Evolutionary conservation across 768 basidiomycete genomes (phyloP), one percentile per base, ranked within the genome.

Genomic region (Pleurotus djamor): DNA sequence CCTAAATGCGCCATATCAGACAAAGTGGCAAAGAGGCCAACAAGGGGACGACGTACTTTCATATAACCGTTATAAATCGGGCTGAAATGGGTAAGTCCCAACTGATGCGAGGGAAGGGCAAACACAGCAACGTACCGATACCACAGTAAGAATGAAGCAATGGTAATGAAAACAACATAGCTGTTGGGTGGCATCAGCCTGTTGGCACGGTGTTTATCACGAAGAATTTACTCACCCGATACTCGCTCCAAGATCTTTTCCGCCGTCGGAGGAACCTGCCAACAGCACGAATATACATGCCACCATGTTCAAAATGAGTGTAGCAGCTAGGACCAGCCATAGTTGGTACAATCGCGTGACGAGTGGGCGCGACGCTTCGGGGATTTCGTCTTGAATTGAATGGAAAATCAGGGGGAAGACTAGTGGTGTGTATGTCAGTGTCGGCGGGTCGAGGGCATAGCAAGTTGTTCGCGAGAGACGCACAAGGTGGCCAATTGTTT

Each of bases 11-110:
- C 50, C 58, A 59, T 54, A 66, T 65, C 63, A 65, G 69, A 64
- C 70, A 50, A 68, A 62, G 61, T 37, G 63, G 48, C 66, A 45
- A 52, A 52, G 35, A 44, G 57, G 59, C 57, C n/a, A n/a, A 61
- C 41, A 41, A 17, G 16, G 28, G 28, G 5, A 52, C 65, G 48
- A 68, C 78, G 69, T 67, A 89, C 96, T 84, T 97, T 96, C 88
- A 94, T 93, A 78, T 94, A 96, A 57, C 92, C 96, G 66, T 97
- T 96, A 79, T 98, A 98, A 69, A 96, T 92, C 13, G 96, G 96
- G 67, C 94, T 94, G 67, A 38, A 62, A 34, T 36, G 61, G 61
- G 13, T 59, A 63, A 55, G 54, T 61, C 45, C 58, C 54, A 5
- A 10, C 14, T 12, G 12, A 59, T 28, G 45, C 58, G 55, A 57